Conservation (phyloP, 2,329 filamentous ascomycete genomes). For the Fusarium sp. region DNA sequence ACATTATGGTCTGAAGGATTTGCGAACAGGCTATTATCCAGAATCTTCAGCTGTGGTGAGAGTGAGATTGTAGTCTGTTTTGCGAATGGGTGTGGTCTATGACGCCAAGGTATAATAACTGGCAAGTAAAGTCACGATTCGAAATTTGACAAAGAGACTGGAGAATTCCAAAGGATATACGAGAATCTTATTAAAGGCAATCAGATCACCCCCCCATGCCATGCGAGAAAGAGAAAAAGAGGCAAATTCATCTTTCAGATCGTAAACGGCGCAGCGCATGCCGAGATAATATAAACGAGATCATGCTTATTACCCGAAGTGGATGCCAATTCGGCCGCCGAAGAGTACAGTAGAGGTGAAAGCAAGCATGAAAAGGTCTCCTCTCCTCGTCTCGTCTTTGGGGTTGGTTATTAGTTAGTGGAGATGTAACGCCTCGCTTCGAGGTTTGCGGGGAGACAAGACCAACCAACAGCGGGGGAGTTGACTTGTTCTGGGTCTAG, state of each 20-base stretch:
- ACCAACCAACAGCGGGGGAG: background rate
- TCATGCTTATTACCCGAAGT: conserved; percentile 25
- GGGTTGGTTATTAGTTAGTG: conserved; percentile 19
- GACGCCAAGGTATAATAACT: conserved; percentile 12
- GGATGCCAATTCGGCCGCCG: conserved; percentile 15
- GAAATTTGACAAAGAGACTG: background rate
- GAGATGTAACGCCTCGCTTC: conserved; percentile 17
- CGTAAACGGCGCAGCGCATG: background rate
- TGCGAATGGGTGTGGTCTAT: conserved; percentile 16
- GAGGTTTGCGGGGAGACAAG: conserved; percentile 32
- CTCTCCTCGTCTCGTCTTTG: background rate
- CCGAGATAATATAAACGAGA: conserved; percentile 20
- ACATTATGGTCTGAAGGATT: conserved; percentile 19
- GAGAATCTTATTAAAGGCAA: conserved; percentile 1
- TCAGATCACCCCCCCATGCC: background rate
- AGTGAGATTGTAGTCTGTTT: background rate
- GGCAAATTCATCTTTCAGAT: background rate
- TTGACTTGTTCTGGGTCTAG: background rate
- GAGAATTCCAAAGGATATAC: background rate
- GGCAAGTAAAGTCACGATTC: background rate
- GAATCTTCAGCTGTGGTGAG: background rate
- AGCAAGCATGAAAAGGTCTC: background rate
- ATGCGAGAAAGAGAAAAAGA: background rate
- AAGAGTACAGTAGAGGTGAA: background rate
- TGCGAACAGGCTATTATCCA: background rate